Conservation (phyloP, 2,329 filamentous ascomycete species). For the Aspergillus sergii region DNA sequence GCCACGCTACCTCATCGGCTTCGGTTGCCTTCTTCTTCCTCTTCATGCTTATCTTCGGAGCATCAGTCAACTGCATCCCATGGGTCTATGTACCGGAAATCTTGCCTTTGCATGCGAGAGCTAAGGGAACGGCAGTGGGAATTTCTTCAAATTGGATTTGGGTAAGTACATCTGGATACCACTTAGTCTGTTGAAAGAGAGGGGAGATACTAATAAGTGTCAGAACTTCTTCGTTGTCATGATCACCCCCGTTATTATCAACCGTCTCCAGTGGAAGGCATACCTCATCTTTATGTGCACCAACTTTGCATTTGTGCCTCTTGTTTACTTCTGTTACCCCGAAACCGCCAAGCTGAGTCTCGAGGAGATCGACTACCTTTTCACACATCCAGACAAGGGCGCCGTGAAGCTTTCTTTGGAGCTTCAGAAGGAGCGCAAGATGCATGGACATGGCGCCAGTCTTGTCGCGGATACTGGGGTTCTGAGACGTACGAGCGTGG, state of each 20-base stretch:
- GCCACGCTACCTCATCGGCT: conserved; percentile 42
- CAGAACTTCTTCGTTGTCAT: conserved; percentile 50
- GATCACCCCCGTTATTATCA: conserved; percentile 38
- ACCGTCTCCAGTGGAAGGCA: conserved; percentile 37
- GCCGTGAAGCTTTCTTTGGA: conserved; percentile 23
- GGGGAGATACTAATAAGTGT: background rate
- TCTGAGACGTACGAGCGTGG: conserved; percentile 3
- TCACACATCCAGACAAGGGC: conserved; percentile 24
- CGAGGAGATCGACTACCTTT: conserved; percentile 49
- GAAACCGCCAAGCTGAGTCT: conserved; percentile 46
- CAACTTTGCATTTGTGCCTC: conserved; percentile 36
- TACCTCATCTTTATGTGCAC: conserved; percentile 42
- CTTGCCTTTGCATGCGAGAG: conserved; percentile 52
- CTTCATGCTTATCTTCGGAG: conserved; percentile 48
- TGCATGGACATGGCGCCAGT: conserved; percentile 11
- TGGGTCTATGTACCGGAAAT: conserved; percentile 57
- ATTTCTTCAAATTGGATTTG: conserved; percentile 51
- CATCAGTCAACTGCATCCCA: conserved; percentile 51
- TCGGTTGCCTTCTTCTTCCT: conserved; percentile 54
- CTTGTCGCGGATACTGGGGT: conserved; percentile 9
- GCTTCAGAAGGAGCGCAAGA: conserved; percentile 20
- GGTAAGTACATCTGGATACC: conserved; percentile 14
- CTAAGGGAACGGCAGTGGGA: conserved; percentile 49
- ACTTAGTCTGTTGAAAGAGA: background rate
- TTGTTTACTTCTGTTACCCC: conserved; percentile 50